These are phyloP conservation scores for Pythium rishiriense DNA, from an alignment of 352 stramenopile genomes.

Conservation along the genomic window DNA sequence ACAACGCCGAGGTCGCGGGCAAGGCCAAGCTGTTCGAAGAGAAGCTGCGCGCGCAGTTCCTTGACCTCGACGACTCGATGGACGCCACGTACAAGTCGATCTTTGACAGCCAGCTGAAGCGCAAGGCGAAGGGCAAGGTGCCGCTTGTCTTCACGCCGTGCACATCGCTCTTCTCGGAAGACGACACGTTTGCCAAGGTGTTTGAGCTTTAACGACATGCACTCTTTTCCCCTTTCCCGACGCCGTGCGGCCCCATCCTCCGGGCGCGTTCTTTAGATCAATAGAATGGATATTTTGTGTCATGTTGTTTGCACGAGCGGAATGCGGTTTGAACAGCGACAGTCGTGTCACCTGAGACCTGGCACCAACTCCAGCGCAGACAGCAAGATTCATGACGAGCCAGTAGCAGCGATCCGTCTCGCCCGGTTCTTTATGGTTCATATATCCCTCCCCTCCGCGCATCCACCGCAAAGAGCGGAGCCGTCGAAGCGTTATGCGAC, in stretches of 20 bases:
- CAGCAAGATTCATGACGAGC: no score
- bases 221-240: not conserved
- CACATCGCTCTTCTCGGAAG: slow-evolving; percentile 59
- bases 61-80: slow-evolving; percentile 71
- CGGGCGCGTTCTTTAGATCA: slow-evolving; percentile 28
- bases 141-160: slow-evolving; percentile 70
- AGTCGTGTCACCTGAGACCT: not conserved
- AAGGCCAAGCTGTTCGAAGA: slow-evolving; percentile 92
- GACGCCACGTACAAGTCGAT: slow-evolving; percentile 82
- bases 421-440: not conserved
- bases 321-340: not conserved
- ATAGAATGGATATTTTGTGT: slow-evolving; percentile 35
- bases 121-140: slow-evolving; percentile 77
- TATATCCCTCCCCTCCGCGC: not conserved
- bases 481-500: slow-evolving; percentile 54
- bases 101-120: slow-evolving; percentile 82
- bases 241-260: slow-evolving; percentile 1
- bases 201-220: slow-evolving; percentile 70
- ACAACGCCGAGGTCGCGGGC: slow-evolving; percentile 91
- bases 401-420: no score
- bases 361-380: not conserved
- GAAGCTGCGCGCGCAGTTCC: slow-evolving; percentile 75
- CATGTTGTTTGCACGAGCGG: slow-evolving; percentile 7
- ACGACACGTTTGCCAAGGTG: slow-evolving; percentile 61
- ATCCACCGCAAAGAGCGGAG: not conserved